phyloP scores from a whole-genome alignment of 1,139 yeast genomes.

The Meyerozyma smithsonii region DNA sequence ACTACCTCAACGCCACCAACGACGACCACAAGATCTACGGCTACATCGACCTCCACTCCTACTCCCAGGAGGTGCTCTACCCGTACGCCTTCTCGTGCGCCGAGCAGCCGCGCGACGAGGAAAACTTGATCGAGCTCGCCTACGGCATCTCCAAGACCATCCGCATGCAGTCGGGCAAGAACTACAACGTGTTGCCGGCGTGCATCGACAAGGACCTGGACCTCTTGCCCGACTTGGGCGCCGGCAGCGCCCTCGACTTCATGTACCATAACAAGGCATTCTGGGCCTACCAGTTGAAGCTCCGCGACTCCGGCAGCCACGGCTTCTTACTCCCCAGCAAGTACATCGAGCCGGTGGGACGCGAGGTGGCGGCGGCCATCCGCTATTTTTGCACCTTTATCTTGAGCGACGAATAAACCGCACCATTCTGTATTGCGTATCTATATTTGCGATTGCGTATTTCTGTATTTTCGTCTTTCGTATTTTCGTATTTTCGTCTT shows the following conservation, averaged over 20 bases:
- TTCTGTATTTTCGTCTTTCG: no score
- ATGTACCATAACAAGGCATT: conserved; percentile 79
- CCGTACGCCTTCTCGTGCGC: conserved; percentile 81
- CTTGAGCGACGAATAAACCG: conserved; percentile 27
- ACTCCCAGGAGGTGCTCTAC: conserved; percentile 75
- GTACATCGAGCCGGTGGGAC: conserved; percentile 71
- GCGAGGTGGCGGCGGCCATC: conserved; percentile 65
- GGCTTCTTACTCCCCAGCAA: conserved; percentile 77
- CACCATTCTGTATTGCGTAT: no score
- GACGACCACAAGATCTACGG: conserved; percentile 63
- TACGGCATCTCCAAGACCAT: conserved; percentile 76
- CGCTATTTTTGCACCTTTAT: conserved; percentile 68
- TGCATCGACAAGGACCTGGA: conserved; percentile 75
- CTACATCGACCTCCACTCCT: conserved; percentile 77
- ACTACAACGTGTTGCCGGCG: conserved; percentile 68
- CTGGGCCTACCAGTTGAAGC: conserved; percentile 81
- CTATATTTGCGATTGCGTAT: no score
- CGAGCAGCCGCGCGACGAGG: conserved; percentile 71
- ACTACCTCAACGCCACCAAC: conserved; percentile 58
- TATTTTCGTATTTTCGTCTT: no score
- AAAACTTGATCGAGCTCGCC: conserved; percentile 73
- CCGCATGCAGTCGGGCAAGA: conserved; percentile 55
- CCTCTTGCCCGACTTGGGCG: conserved; percentile 65
- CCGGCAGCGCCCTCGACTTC: conserved; percentile 78
- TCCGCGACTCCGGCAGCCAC: conserved; percentile 78